These are phyloP conservation scores for Miscanthus sacchariflorus DNA, from an alignment of 202 grass and related monocot genomes.

Conservation along the genomic window DNA sequence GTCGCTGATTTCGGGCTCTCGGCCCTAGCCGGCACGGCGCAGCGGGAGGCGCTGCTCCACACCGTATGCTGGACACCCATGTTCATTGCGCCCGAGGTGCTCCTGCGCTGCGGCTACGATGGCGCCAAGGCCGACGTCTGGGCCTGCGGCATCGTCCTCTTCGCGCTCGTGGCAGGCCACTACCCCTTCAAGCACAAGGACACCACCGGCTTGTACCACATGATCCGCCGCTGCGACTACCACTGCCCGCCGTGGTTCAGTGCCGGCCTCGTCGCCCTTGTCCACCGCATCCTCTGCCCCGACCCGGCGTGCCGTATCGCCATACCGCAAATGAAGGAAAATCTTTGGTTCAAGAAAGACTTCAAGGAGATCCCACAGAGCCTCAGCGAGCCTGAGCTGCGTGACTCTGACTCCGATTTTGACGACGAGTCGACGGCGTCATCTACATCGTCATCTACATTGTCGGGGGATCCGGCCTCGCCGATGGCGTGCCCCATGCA, in stretches of 20 bases:
- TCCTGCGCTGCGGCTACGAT: neutral
- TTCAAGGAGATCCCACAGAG: neutral
- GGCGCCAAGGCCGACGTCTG: neutral
- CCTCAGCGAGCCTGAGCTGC: neutral
- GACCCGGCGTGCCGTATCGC: neutral
- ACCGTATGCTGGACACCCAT: neutral
- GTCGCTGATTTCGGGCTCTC: neutral
- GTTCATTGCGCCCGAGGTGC: neutral
- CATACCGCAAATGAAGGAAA: neutral
- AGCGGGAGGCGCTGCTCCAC: neutral
- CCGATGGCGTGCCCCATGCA: neutral
- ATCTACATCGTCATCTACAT: neutral
- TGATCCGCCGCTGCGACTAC: neutral
- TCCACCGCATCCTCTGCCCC: neutral
- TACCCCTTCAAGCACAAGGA: neutral
- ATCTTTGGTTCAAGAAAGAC: neutral
- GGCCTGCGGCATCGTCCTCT: neutral
- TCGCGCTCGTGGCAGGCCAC: neutral
- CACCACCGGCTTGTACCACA: neutral
- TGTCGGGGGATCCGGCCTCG: neutral
- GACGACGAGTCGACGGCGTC: neutral
- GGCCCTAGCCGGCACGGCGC: neutral
- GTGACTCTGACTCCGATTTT: neutral
- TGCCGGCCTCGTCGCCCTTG: neutral
- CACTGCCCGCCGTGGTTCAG: neutral